A percentile compares a stretch with the other conserved stretches of the same genome.
Evolutionary conservation across 192 early-diverging fungal genomes (phyloP).

Genomic region (Mortierella alpina): DNA sequence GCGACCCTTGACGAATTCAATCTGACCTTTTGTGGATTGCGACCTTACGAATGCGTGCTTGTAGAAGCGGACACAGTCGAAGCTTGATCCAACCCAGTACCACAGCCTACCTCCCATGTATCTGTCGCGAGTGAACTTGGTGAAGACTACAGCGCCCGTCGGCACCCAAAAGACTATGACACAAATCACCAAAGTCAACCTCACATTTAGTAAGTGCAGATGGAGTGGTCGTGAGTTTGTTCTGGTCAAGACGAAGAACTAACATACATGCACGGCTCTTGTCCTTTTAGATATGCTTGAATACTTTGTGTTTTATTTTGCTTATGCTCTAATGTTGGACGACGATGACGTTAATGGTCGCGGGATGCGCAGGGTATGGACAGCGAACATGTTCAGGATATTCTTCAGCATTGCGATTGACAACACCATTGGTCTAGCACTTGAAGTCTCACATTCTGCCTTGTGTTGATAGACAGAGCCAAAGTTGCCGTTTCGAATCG

Average conservation of each 20-base stretch:
- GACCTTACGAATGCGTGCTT: neutral
- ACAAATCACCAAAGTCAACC: constrained; percentile 45
- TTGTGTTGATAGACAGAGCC: constrained; percentile 23
- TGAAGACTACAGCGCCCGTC: constrained; percentile 30
- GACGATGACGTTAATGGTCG: constrained; percentile 43
- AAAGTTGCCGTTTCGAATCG: constrained; percentile 43
- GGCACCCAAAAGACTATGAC: constrained; percentile 37
- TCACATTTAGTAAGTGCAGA: constrained; percentile 40
- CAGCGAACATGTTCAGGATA: neutral
- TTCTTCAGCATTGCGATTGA: neutral
- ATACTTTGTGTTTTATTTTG: constrained; percentile 53
- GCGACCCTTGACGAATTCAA: neutral
- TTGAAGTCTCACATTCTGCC: neutral
- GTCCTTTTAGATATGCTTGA: constrained; percentile 47
- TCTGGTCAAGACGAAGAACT: neutral
- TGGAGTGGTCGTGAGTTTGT: neutral
- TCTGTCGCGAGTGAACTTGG: constrained; percentile 42
- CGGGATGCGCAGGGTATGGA: constrained; percentile 30
- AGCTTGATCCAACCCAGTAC: constrained; percentile 46
- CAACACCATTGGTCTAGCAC: neutral
- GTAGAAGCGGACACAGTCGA: constrained; percentile 43
- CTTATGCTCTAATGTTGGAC: constrained; percentile 46
- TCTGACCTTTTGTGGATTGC: neutral
- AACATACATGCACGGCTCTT: neutral
- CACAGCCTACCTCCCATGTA: constrained; percentile 46